Conservation (phyloP, 2,329 filamentous ascomycete species). For the Blastomyces emzantsi region DNA sequence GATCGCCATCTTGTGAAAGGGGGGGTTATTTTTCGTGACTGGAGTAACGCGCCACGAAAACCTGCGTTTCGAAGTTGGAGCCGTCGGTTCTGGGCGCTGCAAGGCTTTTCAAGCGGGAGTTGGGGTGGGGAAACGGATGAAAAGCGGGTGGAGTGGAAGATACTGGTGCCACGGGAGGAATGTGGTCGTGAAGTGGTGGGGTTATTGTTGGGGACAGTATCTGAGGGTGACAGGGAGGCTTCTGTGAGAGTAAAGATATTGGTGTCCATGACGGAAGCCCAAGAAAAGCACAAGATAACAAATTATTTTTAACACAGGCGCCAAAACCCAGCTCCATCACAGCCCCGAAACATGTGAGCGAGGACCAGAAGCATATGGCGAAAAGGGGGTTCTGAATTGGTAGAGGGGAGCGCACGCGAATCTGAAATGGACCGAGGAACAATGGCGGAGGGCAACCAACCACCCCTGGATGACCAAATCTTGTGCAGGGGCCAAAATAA, state of each 20-base stretch:
- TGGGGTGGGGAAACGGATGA: slow-evolving; percentile 16
- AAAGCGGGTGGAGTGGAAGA: slow-evolving; percentile 13
- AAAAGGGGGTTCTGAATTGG: slow-evolving; percentile 1
- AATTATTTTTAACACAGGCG: neutral
- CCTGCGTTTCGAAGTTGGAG: slow-evolving; percentile 25
- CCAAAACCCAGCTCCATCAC: slow-evolving; percentile 5
- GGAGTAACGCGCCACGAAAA: slow-evolving; percentile 21
- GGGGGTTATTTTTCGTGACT: slow-evolving; percentile 18
- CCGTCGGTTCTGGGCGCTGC: slow-evolving; percentile 23
- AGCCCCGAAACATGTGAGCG: neutral
- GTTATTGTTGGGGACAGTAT: neutral
- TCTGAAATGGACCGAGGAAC: slow-evolving; percentile 9
- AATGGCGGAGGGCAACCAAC: neutral
- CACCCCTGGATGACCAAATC: neutral
- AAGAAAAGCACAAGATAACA: neutral
- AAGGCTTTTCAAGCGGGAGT: slow-evolving; percentile 14
- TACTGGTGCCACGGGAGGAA: slow-evolving; percentile 9
- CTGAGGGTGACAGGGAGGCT: neutral
- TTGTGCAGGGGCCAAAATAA: neutral
- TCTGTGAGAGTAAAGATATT: neutral
- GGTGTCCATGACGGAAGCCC: slow-evolving; percentile 2
- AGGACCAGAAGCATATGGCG: neutral
- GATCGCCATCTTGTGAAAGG: slow-evolving; percentile 17
- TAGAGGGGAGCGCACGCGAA: slow-evolving; percentile 7
- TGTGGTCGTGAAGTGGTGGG: slow-evolving; percentile 1